Base-by-base conservation (phyloP, 257 asterid species). In the Ilex asprella region DNA sequence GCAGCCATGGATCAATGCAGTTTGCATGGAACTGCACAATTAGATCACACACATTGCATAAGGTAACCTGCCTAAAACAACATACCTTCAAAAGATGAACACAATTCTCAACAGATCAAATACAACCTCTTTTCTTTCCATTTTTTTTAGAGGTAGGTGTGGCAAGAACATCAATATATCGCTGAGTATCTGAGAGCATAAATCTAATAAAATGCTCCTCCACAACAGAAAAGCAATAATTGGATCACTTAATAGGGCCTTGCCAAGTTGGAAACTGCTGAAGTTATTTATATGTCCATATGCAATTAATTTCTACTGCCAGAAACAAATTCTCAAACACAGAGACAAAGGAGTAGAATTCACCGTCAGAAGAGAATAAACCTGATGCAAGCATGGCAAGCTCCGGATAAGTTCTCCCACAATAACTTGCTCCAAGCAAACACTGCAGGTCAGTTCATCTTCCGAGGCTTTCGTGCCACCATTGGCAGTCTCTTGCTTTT, bases 341-440 rank as follows among this genome's bases (percentile, higher is more conserved):
- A 30, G 32, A 31, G 43, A 7, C n/a, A 46, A 2, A 39, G 30
- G 14, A n/a, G 16, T 32, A 43, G 16, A 58, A 47, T 39, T 29
- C 16, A 14, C 13, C 11, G 4, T 16, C 10, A 50, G 72, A 61
- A 50, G 12, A 27, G 53, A 44, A 39, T 58, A 50, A 66, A 93
- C 99, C 97, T 93, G 96, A 80, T 93, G 99, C 82, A 93, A 77
- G 82, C 99, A 93, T 21, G 99, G 99, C 84, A 93, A 78, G 81
- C 94, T 93, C 57, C 99, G 97, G 60, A 93, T 77, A 62, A 81
- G 79, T 74, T 93, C 99, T 58, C 97, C 99, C 12, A 52, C 79
- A 67, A 65, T 74, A 58, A 93, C 99, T 89, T 89, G 97, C 82
- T 93, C 99, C 89, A 93, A 82, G 84, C 99, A 93, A 66, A 93